These are phyloP conservation scores for Punica granatum DNA, from an alignment of 345 rosid species.

Conservation along the genomic window DNA sequence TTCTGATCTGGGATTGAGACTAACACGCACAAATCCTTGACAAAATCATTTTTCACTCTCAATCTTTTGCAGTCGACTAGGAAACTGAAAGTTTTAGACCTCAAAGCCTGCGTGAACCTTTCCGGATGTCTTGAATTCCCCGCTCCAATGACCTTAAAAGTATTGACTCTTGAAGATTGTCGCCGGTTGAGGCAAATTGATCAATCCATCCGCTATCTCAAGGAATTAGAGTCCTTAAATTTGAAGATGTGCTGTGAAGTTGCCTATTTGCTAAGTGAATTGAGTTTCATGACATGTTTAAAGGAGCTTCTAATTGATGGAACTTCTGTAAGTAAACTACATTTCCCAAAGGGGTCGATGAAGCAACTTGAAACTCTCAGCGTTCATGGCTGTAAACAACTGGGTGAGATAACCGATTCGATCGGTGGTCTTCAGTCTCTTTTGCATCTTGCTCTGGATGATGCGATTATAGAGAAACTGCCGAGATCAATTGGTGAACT, in stretches of 20 bases:
- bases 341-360: background rate
- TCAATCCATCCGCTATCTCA: background rate
- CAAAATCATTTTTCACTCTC: background rate
- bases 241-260: constrained; percentile 1
- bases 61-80: background rate
- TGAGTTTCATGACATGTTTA: constrained; percentile 13
- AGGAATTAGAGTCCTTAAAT: constrained; percentile 2
- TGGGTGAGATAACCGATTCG: constrained; percentile 6
- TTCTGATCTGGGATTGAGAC: background rate
- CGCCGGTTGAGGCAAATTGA: background rate
- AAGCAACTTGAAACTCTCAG: constrained; percentile 15
- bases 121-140: background rate
- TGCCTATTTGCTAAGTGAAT: constrained; percentile 3
- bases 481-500: constrained; percentile 11
- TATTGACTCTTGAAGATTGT: constrained; percentile 6
- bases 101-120: background rate
- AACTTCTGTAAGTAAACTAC: constrained; percentile 3
- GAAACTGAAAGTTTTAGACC: constrained; percentile 8
- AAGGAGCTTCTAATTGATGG: constrained; percentile 15
- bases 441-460: constrained; percentile 9
- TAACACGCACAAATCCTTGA: background rate
- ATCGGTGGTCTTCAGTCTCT: constrained; percentile 15
- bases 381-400: constrained; percentile 3
- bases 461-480: constrained; percentile 3
- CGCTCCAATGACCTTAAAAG: background rate